A percentile compares a stretch with the other conserved stretches of the same genome.
These are phyloP conservation scores for Termitomyces sp. DNA, from an alignment of 768 basidiomycete species.

Conservation along the genomic window DNA sequence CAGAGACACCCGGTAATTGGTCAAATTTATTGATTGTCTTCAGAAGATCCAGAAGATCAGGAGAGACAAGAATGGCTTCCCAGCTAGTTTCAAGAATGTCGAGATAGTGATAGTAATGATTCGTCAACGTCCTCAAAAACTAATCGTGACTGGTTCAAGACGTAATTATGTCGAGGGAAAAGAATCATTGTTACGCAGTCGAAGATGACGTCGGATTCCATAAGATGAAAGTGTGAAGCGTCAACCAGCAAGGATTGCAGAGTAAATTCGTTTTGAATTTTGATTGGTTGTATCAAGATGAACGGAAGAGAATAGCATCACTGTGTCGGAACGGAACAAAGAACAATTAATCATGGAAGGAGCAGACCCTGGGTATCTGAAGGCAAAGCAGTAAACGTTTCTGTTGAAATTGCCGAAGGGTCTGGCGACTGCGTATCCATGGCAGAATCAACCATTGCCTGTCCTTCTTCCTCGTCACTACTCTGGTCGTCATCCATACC, in stretches of 20 bases:
- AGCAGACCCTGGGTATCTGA: background rate
- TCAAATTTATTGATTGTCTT: no score
- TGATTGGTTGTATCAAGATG: background rate
- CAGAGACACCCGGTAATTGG: no score
- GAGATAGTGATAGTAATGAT: no score
- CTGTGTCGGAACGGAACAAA: background rate
- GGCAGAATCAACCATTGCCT: conserved; percentile 24
- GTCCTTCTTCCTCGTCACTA: conserved; percentile 21
- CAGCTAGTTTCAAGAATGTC: no score
- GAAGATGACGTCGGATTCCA: background rate
- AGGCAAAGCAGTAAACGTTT: background rate
- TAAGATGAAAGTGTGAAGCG: no score
- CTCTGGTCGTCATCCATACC: conserved; percentile 17
- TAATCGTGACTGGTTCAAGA: no score
- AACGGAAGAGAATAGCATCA: background rate
- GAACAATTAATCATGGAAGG: background rate
- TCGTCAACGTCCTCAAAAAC: no score
- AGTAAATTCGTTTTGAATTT: background rate
- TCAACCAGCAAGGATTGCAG: background rate
- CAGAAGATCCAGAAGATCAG: no score
- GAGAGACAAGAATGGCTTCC: no score
- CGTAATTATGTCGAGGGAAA: no score
- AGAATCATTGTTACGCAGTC: background rate
- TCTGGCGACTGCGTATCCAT: conserved; percentile 18
- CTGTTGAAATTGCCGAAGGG: conserved; percentile 3